Conservation (phyloP, 352 stramenopile species). For the Phytophthora hibernalis region DNA sequence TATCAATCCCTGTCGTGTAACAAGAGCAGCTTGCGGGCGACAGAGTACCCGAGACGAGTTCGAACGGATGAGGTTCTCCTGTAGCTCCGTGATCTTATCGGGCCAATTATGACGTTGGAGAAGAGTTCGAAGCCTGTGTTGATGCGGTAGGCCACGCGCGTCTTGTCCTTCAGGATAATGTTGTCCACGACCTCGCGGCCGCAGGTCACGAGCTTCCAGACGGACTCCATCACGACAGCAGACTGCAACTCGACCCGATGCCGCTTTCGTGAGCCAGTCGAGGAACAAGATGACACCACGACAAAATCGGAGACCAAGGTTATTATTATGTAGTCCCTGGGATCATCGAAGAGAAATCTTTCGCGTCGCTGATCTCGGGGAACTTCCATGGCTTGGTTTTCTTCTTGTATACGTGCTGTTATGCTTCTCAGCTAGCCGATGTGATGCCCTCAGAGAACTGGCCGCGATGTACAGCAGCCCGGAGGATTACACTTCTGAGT, state of each 20-base stretch:
- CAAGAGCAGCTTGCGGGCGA: slow-evolving; percentile 92
- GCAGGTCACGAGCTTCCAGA: no score
- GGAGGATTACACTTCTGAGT: not conserved
- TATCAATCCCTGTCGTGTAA: no score
- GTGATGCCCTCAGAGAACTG: slow-evolving; percentile 10
- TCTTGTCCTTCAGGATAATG: slow-evolving; percentile 85
- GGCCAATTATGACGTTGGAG: slow-evolving; percentile 90
- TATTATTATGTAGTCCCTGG: slow-evolving; percentile 1
- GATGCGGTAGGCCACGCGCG: slow-evolving; percentile 90
- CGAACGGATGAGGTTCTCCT: slow-evolving; percentile 87
- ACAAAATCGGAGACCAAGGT: not conserved
- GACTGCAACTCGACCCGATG: not conserved
- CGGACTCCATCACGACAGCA: not conserved
- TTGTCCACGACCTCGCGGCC: no score
- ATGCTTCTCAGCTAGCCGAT: slow-evolving; percentile 26
- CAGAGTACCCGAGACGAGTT: slow-evolving; percentile 81
- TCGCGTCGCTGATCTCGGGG: not conserved
- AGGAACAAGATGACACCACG: not conserved
- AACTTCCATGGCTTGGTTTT: slow-evolving; percentile 19
- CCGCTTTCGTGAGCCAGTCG: not conserved
- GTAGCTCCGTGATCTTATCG: slow-evolving; percentile 86
- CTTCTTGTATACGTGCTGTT: slow-evolving; percentile 22
- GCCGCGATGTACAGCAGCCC: slow-evolving; percentile 25
- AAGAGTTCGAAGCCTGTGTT: slow-evolving; percentile 94
- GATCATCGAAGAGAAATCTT: not conserved